phyloP scores from a whole-genome alignment of 495 filamentous ascomycete species.

The Letharia columbiana region DNA sequence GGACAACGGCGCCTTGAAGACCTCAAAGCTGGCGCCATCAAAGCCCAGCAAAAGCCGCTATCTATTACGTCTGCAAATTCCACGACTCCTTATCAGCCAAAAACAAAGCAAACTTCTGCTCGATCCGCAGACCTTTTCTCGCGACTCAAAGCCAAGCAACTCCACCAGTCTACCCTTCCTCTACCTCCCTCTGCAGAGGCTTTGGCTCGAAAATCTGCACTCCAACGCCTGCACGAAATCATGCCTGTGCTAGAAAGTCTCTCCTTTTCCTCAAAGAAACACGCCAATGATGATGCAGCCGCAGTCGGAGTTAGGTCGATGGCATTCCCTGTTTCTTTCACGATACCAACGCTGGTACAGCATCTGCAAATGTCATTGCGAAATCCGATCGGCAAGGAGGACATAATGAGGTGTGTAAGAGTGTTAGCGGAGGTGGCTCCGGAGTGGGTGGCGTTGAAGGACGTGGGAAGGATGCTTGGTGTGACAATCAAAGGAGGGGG shows the following conservation, averaged over 20 bases:
- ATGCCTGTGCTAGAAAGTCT: conserved; percentile 52
- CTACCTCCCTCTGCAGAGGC: conserved; percentile 37
- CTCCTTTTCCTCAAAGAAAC: conserved; percentile 32
- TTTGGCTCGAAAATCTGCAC: conserved; percentile 46
- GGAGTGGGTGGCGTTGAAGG: conserved; percentile 51
- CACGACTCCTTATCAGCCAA: background rate
- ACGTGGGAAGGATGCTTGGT: conserved; percentile 45
- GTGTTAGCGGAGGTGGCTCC: conserved; percentile 56
- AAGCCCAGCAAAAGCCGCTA: conserved; percentile 20
- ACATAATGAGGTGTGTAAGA: conserved; percentile 46
- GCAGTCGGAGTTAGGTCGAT: conserved; percentile 22
- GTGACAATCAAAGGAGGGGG: conserved; percentile 46
- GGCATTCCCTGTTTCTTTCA: conserved; percentile 43
- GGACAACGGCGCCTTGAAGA: conserved; percentile 55
- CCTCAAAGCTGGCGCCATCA: conserved; percentile 37
- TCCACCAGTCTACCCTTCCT: conserved; percentile 36
- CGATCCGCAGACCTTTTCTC: conserved; percentile 41
- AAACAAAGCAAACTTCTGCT: conserved; percentile 5
- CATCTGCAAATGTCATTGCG: conserved; percentile 53
- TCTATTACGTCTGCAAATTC: conserved; percentile 3
- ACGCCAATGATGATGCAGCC: conserved; percentile 11
- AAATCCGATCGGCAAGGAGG: conserved; percentile 51
- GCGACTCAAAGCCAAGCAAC: conserved; percentile 53
- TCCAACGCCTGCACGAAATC: conserved; percentile 54
- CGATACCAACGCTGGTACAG: conserved; percentile 49